Evolutionary conservation across 1,284 basidiomycete genomes (phyloP), one percentile per base, ranked within the genome.

Genomic region (Cutaneotrichosporon dermatis): DNA sequence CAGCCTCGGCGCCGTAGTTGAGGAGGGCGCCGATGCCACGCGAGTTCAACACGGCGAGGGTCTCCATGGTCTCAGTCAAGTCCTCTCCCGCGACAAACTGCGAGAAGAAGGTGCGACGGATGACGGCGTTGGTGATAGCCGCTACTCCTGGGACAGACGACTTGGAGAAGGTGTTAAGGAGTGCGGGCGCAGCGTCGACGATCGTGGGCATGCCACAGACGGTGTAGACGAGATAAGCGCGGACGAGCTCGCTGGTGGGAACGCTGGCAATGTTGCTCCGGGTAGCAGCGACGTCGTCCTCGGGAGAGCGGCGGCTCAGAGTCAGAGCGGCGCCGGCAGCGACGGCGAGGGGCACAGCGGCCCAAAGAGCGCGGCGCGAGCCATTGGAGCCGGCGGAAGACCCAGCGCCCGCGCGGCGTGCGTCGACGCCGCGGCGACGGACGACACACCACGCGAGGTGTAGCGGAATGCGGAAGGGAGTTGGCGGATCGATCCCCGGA

Each of bases 31-130:
- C 52, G n/a, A 48, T 41, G 6, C 42, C 45, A 2, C 45, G 33
- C 2, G 35, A 13, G 25, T 54, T 34, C 13, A 51, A 13, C 16
- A 6, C 11, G 10, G 54, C 15, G 36, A 55, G 34, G 2, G 44
- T 45, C 44, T 49, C 37, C 36, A 55, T 45, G 4, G 54, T 55
- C 44, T 83, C 86, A 39, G 84, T 82, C 0, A 88, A 87, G 0
- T 88, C 87, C 62, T 95, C 92, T 4, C 89, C 91, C 1, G 91
- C 90, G 6, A 94, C 91, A 69, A 96, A 96, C 69, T 82, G 79
- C 51, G 84, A 81, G 71, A 94, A 96, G 80, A 96, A 96, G 3
- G 93, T 95, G 35, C 82, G 78, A 48, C 90, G 82, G 9, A 95
- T 87, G 60, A 90, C 73, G 6, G 81, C 82, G 72, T 92, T 86